Evolutionary conservation across 805 yeast species (phyloP).

Genomic region (Hanseniaspora lachancei): DNA sequence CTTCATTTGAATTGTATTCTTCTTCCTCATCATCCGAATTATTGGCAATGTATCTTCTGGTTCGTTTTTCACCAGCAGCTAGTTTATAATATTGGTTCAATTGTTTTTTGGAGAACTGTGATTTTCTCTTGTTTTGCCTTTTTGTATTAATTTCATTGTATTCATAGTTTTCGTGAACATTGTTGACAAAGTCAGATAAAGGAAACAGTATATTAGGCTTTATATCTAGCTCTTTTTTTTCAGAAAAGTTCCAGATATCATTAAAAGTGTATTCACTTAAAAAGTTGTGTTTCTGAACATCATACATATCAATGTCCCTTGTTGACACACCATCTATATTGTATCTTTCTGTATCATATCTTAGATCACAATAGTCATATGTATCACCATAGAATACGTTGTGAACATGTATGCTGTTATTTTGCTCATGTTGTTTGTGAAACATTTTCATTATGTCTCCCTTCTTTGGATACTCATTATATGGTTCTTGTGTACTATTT

Average conservation of each 20-base stretch:
- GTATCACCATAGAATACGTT: not conserved
- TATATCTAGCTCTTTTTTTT: not conserved
- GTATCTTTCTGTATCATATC: not conserved
- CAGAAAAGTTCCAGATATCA: not conserved
- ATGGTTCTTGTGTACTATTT: not conserved
- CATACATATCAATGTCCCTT: not conserved
- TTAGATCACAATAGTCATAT: not conserved
- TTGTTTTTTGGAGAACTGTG: not conserved
- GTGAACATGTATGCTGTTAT: not conserved
- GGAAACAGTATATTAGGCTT: not conserved
- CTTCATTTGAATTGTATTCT: not conserved
- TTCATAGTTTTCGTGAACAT: not conserved
- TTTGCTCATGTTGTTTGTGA: not conserved
- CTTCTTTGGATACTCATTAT: not conserved
- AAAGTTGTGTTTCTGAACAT: not conserved
- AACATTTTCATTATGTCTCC: not conserved
- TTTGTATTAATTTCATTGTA: not conserved
- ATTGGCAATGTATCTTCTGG: not conserved
- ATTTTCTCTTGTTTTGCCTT: not conserved
- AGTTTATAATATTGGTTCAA: not conserved
- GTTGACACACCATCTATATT: not conserved
- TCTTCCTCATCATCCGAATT: not conserved
- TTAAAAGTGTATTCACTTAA: not conserved
- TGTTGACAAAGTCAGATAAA: conserved; percentile 1
- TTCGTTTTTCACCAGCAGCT: not conserved